phyloP scores from a whole-genome alignment of 1,284 basidiomycete genomes.

The Takashimella tepidaria region DNA sequence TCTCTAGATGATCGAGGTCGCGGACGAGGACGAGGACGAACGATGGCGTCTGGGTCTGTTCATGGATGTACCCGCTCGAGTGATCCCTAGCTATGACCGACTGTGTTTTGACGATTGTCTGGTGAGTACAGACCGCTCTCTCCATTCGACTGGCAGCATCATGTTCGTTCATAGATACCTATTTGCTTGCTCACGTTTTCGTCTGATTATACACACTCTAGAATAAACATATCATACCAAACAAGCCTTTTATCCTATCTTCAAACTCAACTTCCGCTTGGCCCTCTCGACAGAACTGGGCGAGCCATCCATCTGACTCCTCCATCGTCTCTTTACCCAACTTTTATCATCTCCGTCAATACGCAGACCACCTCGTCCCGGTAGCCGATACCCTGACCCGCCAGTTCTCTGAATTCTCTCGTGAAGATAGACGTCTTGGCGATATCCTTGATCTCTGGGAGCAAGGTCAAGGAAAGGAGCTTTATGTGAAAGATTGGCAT shows the following conservation, averaged over 20 bases:
- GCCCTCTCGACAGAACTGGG: slow-evolving; percentile 15
- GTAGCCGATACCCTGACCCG: slow-evolving; percentile 40
- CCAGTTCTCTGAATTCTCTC: slow-evolving; percentile 43
- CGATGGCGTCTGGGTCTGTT: too few species aligned
- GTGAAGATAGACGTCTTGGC: slow-evolving; percentile 38
- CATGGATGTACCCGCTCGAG: slow-evolving; percentile 1
- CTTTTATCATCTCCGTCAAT: slow-evolving; percentile 25
- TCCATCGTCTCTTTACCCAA: slow-evolving; percentile 14
- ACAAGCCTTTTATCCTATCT: slow-evolving; percentile 39
- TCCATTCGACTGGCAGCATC: too few species aligned
- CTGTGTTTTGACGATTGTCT: slow-evolving; percentile 9
- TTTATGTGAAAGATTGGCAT: slow-evolving; percentile 59
- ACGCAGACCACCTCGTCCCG: slow-evolving; percentile 40
- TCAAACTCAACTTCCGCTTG: slow-evolving; percentile 20
- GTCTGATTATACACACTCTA: too few species aligned
- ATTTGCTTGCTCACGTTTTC: background rate
- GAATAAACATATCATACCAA: slow-evolving; percentile 38
- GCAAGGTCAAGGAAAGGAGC: slow-evolving; percentile 15
- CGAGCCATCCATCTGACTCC: background rate
- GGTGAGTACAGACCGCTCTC: background rate
- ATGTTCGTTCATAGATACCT: background rate
- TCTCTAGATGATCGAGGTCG: too few species aligned
- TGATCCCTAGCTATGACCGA: slow-evolving; percentile 14
- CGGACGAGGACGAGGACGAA: too few species aligned
- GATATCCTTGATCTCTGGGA: slow-evolving; percentile 49